Conservation (phyloP, 345 rosid genomes). For the Dipteronia dyeriana region DNA sequence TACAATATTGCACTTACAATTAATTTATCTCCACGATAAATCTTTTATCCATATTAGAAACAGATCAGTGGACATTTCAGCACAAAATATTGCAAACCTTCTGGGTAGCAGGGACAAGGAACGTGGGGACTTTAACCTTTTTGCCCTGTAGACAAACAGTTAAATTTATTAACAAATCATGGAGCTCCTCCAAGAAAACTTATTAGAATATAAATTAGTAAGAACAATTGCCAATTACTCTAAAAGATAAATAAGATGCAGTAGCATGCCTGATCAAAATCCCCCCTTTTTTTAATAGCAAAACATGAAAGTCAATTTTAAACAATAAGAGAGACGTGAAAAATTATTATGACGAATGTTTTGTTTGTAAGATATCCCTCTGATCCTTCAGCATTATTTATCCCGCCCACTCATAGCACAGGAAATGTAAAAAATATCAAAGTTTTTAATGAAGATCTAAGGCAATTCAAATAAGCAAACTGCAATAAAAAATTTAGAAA, state of each 20-base stretch:
- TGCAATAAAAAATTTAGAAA: not conserved
- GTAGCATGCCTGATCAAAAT: not conserved
- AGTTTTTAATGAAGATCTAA: not conserved
- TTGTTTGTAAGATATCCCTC: not conserved
- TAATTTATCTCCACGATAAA: not conserved
- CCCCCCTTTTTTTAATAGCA: not conserved
- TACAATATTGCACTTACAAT: not conserved
- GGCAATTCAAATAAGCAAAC: not conserved
- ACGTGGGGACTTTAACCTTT: conserved; percentile 92
- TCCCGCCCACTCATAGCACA: not conserved
- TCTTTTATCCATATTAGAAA: not conserved
- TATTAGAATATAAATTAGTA: not conserved
- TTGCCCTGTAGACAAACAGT: conserved; percentile 60
- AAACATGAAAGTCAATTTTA: not conserved
- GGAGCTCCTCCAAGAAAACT: not conserved
- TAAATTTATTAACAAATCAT: not conserved
- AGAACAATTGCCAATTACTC: not conserved
- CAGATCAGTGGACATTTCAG: not conserved
- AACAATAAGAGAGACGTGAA: not conserved
- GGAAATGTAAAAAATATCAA: not conserved
- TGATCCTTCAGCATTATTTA: not conserved
- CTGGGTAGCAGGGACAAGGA: conserved; percentile 96
- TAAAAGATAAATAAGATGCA: not conserved
- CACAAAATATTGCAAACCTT: conserved; percentile 45
- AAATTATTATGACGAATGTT: not conserved